Base-by-base conservation (phyloP, 108 stramenopile species). In the Fistulifera pelliculosa region DNA sequence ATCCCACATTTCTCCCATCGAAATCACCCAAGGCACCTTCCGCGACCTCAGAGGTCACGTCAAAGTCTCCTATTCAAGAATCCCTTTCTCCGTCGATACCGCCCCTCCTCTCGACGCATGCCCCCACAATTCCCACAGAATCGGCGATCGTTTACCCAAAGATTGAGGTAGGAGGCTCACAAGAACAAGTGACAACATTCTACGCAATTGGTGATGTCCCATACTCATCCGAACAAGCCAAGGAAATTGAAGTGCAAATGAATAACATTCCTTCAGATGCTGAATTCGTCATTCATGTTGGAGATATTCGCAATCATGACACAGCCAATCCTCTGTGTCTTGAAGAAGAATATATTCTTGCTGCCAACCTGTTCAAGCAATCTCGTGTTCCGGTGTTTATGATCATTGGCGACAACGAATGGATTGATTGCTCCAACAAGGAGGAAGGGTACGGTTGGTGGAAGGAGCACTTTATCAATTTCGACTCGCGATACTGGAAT, bases 281-380 rank as follows among this genome's bases (percentile, higher is more conserved):
- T 5, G 81, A 86, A 21, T 86, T 86, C 54, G 49, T 80, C 11
- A 55, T 86, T 51, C 80, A 86, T 66, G 43, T 86, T 12, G 85
- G 85, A 1, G 81, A 86, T 64, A 74, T 76, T 56, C 81, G 77
- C 27, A 48, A 50, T 6, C 47, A 41, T 11, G 49, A 62, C 16
- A 25, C 39, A 12, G 1, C 1, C n/a, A 16, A 27, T 7, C 21
- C 21, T 4, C 24, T 26, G 26, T 85, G 84, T 50, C 47, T 53
- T 38, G 57, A 75, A 60, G 62, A 57, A 35, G 77, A 65, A 7
- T 79, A 66, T 40, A 60, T 76, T 16, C 58, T 75, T 22, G 72
- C 70, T 21, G 77, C 67, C 19, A 53, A 31, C 23, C 47, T 81
- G 12, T 54, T 85, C 24, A 67, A 64, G 28, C 47, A 76, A 35